Evolutionary conservation across 106 monocot species (phyloP), one percentile per base, ranked within the genome.

Genomic region (Phalaenopsis equestris): DNA sequence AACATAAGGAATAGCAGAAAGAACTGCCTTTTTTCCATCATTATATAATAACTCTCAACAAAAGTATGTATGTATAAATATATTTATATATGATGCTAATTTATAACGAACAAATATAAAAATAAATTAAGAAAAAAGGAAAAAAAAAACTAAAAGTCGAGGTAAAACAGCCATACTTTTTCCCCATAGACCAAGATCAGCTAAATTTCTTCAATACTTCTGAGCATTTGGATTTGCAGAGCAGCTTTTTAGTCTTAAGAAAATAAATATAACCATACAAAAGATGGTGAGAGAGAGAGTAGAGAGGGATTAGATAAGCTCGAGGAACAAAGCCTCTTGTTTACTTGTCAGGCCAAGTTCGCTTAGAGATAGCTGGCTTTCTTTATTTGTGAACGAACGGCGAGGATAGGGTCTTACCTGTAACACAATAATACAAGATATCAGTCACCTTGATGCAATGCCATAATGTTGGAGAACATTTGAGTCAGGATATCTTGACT

Each of bases 271-370:
- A 65, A 24, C 21, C 21, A 12, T 52, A 2, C 10, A 52, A 52
- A 52, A 12, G 12, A 12, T 52, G 12, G 43, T 0, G 43, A 45
- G 43, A 45, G 43, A 45, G 43, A 45, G 43, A 45, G 52, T 11
- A 48, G 48, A 48, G 48, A 48, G 48, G 46, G 18, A 74, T 55
- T 80, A 91, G n/a, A 96, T 87, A 65, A 91, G 58, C 81, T 96
- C 96, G 56, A 96, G 76, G 86, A 91, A 99, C 42, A 99, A 85
- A n/a, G 92, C 91, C 82, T 94, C 94, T 83, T 99, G 98, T 80
- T 94, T 99, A 88, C 88, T 90, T 2, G 82, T 91, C 19, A 99
- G 84, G 8, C 98, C 94, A 67, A 99, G 87, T 15, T 99, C 98
- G 80, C 76, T 85, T 41, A 98, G 70, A 49, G 97, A 80, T 18